Percentiles rank a stretch among this genome's conserved stretches.
Conservation (phyloP, 2,329 filamentous ascomycete genomes). For the Cladosporium sp. region DNA sequence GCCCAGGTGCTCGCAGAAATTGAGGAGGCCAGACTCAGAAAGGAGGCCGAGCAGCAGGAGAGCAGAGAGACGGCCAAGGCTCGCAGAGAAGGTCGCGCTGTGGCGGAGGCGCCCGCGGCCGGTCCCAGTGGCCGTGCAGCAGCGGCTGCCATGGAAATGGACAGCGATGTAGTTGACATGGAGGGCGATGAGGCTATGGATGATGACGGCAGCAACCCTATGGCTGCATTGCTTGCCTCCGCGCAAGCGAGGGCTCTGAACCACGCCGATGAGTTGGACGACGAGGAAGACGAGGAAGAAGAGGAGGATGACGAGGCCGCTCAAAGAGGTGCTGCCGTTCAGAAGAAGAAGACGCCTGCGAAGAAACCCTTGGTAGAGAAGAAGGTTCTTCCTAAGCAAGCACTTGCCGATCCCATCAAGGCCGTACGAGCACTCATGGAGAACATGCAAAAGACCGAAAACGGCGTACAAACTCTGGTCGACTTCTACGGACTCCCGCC, state of each 20-base stretch:
- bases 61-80: conserved; percentile 64
- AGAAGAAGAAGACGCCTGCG: conserved; percentile 9
- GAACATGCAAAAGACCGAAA: conserved; percentile 68
- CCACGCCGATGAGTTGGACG: conserved; percentile 57
- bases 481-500: conserved; percentile 80
- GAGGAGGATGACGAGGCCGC: conserved; percentile 42
- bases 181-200: conserved; percentile 56
- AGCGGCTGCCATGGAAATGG: conserved; percentile 40
- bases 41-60: conserved; percentile 71
- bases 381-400: conserved; percentile 88
- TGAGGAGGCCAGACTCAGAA: conserved; percentile 77
- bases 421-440: conserved; percentile 81
- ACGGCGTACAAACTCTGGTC: conserved; percentile 73
- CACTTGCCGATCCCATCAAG: conserved; percentile 87
- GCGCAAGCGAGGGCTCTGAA: conserved; percentile 72
- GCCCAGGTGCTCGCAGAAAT: conserved; percentile 92
- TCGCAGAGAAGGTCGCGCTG: conserved; percentile 34
- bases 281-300: conserved; percentile 55
- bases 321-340: conserved; percentile 15
- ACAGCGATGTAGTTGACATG: conserved; percentile 47
- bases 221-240: conserved; percentile 85
- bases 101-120: conserved; percentile 27
- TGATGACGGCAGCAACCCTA: conserved; percentile 71
- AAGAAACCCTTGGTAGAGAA: conserved; percentile 11
- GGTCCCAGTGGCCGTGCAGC: conserved; percentile 37